These are phyloP conservation scores for Scenedesmus sp. DNA, from an alignment of 163 green algal species.

Conservation along the genomic window DNA sequence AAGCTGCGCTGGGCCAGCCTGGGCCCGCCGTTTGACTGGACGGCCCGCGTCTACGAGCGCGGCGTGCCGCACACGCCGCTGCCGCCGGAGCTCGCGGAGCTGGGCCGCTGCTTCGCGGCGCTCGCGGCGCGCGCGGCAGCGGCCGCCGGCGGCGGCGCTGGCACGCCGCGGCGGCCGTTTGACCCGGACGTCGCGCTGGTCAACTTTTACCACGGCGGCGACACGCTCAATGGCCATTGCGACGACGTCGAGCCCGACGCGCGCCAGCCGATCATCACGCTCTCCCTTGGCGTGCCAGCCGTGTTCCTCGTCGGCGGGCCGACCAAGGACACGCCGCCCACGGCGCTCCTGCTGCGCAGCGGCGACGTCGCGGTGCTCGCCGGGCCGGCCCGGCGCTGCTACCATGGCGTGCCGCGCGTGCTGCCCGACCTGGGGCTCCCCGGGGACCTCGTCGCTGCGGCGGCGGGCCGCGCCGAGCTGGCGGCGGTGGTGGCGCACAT, in stretches of 20 bases:
- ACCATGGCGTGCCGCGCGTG: constrained; percentile 82
- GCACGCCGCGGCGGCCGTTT: constrained; percentile 45
- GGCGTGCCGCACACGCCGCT: constrained; percentile 56
- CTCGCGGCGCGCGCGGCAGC: constrained; percentile 10
- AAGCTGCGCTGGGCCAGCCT: constrained; percentile 89
- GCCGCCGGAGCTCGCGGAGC: constrained; percentile 51
- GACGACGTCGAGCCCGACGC: constrained; percentile 90
- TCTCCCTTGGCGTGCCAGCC: constrained; percentile 83
- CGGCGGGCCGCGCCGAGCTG: background rate
- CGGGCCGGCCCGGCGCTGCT: constrained; percentile 74
- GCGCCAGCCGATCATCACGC: constrained; percentile 82
- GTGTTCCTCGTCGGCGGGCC: constrained; percentile 89
- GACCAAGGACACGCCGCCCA: constrained; percentile 63
- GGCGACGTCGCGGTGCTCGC: constrained; percentile 87
- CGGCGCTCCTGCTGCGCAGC: constrained; percentile 80
- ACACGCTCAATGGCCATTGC: constrained; percentile 86
- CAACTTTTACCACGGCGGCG: constrained; percentile 87
- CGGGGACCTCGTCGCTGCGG: constrained; percentile 1
- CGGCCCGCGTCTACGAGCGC: constrained; percentile 71
- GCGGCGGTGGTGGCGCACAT: constrained; percentile 48
- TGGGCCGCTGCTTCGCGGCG: constrained; percentile 56
- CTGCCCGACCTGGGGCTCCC: constrained; percentile 32
- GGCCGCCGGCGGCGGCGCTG: background rate
- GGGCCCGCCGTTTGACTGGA: constrained; percentile 90
- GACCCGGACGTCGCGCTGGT: constrained; percentile 82